Base-by-base conservation (phyloP, 2,329 filamentous ascomycete genomes). In the Trichoderma sp. region DNA sequence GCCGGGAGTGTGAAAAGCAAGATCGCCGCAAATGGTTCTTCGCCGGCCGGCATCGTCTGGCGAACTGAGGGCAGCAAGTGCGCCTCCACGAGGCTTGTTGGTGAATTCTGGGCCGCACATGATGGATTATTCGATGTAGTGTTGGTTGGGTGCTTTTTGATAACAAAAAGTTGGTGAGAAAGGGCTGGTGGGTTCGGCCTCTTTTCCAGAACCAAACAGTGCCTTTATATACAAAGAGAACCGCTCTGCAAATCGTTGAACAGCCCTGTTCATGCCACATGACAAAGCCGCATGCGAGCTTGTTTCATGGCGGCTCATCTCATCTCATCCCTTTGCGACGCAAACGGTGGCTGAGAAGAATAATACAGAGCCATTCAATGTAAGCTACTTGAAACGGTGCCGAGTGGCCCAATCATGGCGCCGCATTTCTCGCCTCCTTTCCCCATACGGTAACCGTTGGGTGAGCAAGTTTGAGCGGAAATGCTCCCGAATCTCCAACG, bases 71-170 rank as follows among this genome's bases (percentile, higher is more conserved):
- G 87, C 85, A 8, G 83, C 87, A 67, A 88, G 83, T 18, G 87
- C 87, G 41, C 87, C 87, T 75, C 87, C 86, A 53, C 83, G 83
- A 11, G 86, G 85, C 64, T 83, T 80, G 75, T 84, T 82, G 12
- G 83, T 83, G 74, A 78, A 83, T 67, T 87, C 83, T 6, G 84
- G 83, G 60, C 87, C 86, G 76, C 87, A 88, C 87, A 88, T 88
- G 53, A 14, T 80, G 31, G 11, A 29, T 18, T 31, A 64, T 6
- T 45, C 2, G 18, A 14, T 16, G 11, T 18, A 4, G 3, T 50
- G 12, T 18, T 63, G n/a, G 41, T 7, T 18, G 11, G 31, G 6
- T 18, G n/a, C 38, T 50, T 33, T 29, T 24, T 6, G 41, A 33
- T 56, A 27, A 33, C 2, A 16, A 56, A 16, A 2, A 4, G 35